Evolutionary conservation across 805 yeast species (phyloP).

Genomic region (Kodamaea neixiangensis): DNA sequence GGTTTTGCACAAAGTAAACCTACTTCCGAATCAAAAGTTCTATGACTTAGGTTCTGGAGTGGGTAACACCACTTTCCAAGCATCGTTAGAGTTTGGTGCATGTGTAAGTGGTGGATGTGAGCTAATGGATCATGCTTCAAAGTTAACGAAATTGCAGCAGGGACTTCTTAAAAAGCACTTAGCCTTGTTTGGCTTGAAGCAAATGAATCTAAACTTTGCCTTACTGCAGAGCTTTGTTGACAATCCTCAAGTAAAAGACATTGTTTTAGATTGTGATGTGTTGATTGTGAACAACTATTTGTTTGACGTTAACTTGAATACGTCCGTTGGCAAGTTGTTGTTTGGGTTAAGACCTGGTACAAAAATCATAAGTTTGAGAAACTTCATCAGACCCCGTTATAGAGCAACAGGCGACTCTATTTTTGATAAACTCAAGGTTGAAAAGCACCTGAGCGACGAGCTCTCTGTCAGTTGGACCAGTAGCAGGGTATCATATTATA

Average conservation of each 20-base stretch:
- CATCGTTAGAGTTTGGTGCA: slow-evolving; percentile 84
- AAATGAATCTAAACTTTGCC: slow-evolving; percentile 59
- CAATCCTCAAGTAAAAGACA: slow-evolving; percentile 54
- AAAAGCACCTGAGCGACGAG: slow-evolving; percentile 59
- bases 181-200: slow-evolving; percentile 60
- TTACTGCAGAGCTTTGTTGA: slow-evolving; percentile 71
- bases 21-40: slow-evolving; percentile 58
- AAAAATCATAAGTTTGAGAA: slow-evolving; percentile 74
- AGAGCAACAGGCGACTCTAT: slow-evolving; percentile 59
- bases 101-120: slow-evolving; percentile 82
- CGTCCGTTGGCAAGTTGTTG: slow-evolving; percentile 64
- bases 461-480: slow-evolving; percentile 90
- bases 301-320: slow-evolving; percentile 74
- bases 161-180: slow-evolving; percentile 60
- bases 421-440: slow-evolving; percentile 64
- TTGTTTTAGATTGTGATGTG: slow-evolving; percentile 65
- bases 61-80: slow-evolving; percentile 88
- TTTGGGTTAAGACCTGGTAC: slow-evolving; percentile 69
- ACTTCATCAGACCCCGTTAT: slow-evolving; percentile 76
- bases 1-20: slow-evolving; percentile 58
- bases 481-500: slow-evolving; percentile 76
- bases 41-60: slow-evolving; percentile 94
- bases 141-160: slow-evolving; percentile 61
- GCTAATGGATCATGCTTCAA: slow-evolving; percentile 80
- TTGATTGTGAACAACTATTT: slow-evolving; percentile 80